Base-by-base conservation (phyloP, 2,329 filamentous ascomycete species). In the Thielaviopsis euricoi region DNA sequence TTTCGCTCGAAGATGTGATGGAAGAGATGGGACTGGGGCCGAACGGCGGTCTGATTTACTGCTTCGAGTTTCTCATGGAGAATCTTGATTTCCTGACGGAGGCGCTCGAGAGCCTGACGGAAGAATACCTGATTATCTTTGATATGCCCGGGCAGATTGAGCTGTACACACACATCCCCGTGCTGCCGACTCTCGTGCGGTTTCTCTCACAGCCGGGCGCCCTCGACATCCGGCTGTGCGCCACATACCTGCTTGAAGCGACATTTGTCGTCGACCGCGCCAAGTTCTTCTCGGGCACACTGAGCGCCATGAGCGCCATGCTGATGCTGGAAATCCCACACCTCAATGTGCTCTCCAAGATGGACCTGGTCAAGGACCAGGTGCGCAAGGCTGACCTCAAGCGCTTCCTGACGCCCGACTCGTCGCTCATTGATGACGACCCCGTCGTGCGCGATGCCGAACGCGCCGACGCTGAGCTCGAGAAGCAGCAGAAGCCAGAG, bases 101-200 rank as follows among this genome's bases (percentile, higher is more conserved):
- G 62, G 83, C 86, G 19, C 81, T 96, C 58, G 89, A 95, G 65
- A 80, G 83, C 49, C 76, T 95, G 58, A 91, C 88, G 10, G 93
- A 98, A 66, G 93, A 97, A 66, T 96, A 95, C 70, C 80, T 98
- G 62, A 95, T 97, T 70, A 87, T 98, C 62, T 89, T 98, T 73
- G 93, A 98, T 72, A 96, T 97, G 87, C 93, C 93, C 0, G 93
- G 93, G 59, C 93, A 98, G 74, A 97, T 98, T 70, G 93, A 98
- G 73, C 81, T 98, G 15, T 98, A 97, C 73, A 97, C 91, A 2
- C 93, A 98, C 69, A 87, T 97, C 37, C 93, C 93, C 46, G 86
- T 98, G 63, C 76, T 98, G 33, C 93, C 93, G 1, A 81, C 83
- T 21, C 80, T 98, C 53, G 83, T 91, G 63, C 85, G 84, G 66